Conservation (phyloP, 768 basidiomycete species). For the Mycena sanguinolenta region DNA sequence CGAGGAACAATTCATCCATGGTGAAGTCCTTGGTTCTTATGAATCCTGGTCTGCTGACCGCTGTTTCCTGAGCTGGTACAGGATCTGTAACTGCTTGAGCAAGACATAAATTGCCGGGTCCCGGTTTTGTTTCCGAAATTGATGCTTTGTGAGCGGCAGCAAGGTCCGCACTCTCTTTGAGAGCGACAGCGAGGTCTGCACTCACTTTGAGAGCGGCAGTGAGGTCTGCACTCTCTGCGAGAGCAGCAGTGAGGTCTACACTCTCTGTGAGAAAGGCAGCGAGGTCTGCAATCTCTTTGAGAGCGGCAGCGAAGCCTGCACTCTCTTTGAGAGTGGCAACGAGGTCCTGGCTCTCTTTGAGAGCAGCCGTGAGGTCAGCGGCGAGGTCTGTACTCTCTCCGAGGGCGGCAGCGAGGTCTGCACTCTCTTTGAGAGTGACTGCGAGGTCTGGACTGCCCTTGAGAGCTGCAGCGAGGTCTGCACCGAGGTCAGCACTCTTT, state of each 20-base stretch:
- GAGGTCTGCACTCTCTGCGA: background rate
- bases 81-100: background rate
- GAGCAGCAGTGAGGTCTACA: background rate
- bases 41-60: slow-evolving; percentile 48
- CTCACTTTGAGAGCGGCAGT: too few relatives aligned
- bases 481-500: slow-evolving; percentile 8
- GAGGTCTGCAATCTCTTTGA: too few relatives aligned
- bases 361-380: too few relatives aligned
- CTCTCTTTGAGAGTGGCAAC: background rate
- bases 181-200: slow-evolving; percentile 25
- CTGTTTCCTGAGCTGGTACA: background rate
- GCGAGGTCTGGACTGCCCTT: too few relatives aligned
- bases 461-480: too few relatives aligned
- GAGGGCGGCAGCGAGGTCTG: background rate
- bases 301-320: background rate
- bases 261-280: background rate
- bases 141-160: background rate
- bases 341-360: background rate
- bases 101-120: background rate
- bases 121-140: background rate
- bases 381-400: background rate
- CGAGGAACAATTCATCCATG: slow-evolving; percentile 67
- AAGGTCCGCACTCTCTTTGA: background rate
- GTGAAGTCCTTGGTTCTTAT: slow-evolving; percentile 76
- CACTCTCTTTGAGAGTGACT: background rate